These are phyloP conservation scores for Heritiera fomes DNA, from an alignment of 345 rosid species.

Conservation along the genomic window DNA sequence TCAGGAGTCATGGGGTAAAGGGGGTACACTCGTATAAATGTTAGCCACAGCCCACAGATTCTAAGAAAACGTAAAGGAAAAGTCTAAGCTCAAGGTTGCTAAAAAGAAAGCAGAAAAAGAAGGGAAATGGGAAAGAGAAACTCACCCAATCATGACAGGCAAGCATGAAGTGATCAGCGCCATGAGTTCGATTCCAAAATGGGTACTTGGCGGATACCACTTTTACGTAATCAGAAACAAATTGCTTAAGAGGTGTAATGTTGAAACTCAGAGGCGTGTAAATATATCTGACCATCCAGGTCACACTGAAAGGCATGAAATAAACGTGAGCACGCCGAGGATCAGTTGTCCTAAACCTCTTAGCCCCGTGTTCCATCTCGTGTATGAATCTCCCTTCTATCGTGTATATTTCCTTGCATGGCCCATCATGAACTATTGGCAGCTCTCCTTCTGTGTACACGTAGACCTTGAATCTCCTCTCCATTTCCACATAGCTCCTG, in stretches of 20 bases:
- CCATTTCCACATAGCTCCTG: conserved; percentile 90
- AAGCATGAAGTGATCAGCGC: conserved; percentile 92
- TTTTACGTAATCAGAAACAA: conserved; percentile 67
- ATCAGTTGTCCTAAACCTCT: conserved; percentile 56
- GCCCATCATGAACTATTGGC: conserved; percentile 80
- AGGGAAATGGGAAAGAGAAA: neutral
- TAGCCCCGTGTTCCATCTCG: conserved; percentile 63
- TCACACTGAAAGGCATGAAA: conserved; percentile 84
- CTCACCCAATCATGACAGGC: conserved; percentile 89
- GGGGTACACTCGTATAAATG: neutral
- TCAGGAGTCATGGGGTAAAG: neutral
- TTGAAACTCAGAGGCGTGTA: conserved; percentile 45
- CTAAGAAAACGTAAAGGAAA: neutral
- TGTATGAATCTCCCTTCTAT: conserved; percentile 85
- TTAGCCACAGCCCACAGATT: neutral
- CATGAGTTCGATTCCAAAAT: conserved; percentile 72
- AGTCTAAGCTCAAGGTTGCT: neutral
- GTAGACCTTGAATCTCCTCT: conserved; percentile 78
- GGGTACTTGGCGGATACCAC: conserved; percentile 64
- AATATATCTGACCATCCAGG: conserved; percentile 71
- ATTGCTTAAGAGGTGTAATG: conserved; percentile 47
- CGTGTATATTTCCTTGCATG: conserved; percentile 77
- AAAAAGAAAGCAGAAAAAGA: neutral
- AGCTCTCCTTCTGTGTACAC: conserved; percentile 81
- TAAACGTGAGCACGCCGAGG: conserved; percentile 62